Evolutionary conservation across 768 basidiomycete species (phyloP).

Genomic region (Cytidiella melzeri): DNA sequence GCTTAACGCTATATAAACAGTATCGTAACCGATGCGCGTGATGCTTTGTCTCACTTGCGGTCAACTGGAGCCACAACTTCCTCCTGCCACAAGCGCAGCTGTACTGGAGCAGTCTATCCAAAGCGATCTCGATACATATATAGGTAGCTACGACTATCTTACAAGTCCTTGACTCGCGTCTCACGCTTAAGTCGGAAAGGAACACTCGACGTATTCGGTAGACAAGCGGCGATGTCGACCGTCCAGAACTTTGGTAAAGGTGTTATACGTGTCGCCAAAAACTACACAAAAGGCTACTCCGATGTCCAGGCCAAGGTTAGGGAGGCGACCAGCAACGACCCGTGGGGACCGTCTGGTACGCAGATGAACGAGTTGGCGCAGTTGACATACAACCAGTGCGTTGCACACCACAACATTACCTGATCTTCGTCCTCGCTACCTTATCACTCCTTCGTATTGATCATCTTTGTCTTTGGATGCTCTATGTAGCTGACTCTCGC

Average conservation of each 20-base stretch:
- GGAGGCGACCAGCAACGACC: slow-evolving; percentile 95
- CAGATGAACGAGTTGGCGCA: slow-evolving; percentile 99
- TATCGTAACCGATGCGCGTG: not conserved
- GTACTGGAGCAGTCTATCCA: too few species aligned
- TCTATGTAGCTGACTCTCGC: too few species aligned
- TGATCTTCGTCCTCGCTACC: not conserved
- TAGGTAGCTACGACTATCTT: not conserved
- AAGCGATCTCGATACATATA: not conserved
- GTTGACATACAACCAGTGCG: slow-evolving; percentile 93
- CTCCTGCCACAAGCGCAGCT: not conserved
- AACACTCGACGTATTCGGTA: not conserved
- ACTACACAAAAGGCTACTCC: slow-evolving; percentile 94
- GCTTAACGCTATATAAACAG: not conserved
- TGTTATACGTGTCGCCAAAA: slow-evolving; percentile 85
- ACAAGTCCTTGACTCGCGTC: not conserved
- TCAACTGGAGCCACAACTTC: not conserved
- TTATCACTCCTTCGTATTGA: too few species aligned
- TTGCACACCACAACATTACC: slow-evolving; percentile 12
- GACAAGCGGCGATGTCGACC: slow-evolving; percentile 20
- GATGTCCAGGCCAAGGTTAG: slow-evolving; percentile 94
- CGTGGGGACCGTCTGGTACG: slow-evolving; percentile 95
- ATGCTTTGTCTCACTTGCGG: not conserved
- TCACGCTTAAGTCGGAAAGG: not conserved
- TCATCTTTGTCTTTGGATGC: too few species aligned
- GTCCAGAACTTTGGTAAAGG: slow-evolving; percentile 81